Base-by-base conservation (phyloP, 805 yeast genomes). In the Allodekkera sacchari region DNA sequence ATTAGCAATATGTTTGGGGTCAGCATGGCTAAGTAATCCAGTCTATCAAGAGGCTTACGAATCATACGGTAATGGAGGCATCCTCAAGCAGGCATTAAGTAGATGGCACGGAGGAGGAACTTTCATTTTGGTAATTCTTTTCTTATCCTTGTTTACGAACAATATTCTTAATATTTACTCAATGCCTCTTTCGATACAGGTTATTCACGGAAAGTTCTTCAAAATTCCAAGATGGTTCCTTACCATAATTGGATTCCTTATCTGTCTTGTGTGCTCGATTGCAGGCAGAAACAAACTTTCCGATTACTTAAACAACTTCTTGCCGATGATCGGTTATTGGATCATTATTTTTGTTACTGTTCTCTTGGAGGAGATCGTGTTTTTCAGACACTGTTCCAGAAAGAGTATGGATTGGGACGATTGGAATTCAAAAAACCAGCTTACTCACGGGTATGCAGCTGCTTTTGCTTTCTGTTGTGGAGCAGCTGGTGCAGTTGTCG, bases 321-420 rank as follows among this genome's bases (percentile, higher is more conserved):
- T 81, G 45, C 89, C 92, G 6, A 81, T 81, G 89, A 71, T 81
- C 34, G 88, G 87, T 3, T 81, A 81, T 56, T 81, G 92, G 92
- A 68, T 79, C 36, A 72, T 83, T 36, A 78, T 81, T 59, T 82
- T 80, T 52, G 73, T 77, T 44, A 65, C 69, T 13, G 52, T 81
- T 25, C 52, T 80, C 27, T 42, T 79, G 2, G 77, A 76, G 37
- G 92, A 81, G 49, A 78, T 79, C 44, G 32, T 62, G 5, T 59
- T 80, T 15, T 81, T 80, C 59, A 64, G 92, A 45, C 27, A 27
- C 20, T 59, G 67, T 7, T 49, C 53, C 28, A 45, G 58, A 24
- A 56, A 62, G 34, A 47, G 68, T 42, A 78, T 77, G 53, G 74
- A 78, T 47, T 80, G 83, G 74, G 64, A 59, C 3, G 64, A 67